These are phyloP conservation scores for Myxozyma nipponensis DNA, from an alignment of 805 yeast genomes.

Conservation along the genomic window DNA sequence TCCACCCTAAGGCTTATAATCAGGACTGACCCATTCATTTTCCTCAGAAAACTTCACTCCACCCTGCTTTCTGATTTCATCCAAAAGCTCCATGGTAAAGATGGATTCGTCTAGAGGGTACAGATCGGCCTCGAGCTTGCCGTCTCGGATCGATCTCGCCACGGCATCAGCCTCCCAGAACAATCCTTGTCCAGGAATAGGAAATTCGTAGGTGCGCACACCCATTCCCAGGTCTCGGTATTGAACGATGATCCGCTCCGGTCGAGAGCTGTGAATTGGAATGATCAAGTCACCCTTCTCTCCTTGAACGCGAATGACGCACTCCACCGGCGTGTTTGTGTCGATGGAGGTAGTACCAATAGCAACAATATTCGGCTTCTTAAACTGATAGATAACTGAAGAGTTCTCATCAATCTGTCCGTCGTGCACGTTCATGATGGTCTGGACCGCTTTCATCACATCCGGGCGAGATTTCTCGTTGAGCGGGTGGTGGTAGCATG, in stretches of 20 bases:
- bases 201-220: constrained; percentile 1
- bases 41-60: constrained; percentile 47
- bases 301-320: constrained; percentile 20
- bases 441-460: constrained; percentile 4
- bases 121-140: constrained; percentile 39
- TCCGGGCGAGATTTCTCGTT: constrained; percentile 7
- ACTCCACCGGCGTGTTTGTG: constrained; percentile 10
- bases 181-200: constrained; percentile 43
- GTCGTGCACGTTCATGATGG: background rate
- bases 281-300: constrained; percentile 14
- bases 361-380: constrained; percentile 6
- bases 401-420: constrained; percentile 14
- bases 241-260: constrained; percentile 9
- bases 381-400: constrained; percentile 12
- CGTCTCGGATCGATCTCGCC: constrained; percentile 45
- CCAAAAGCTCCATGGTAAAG: constrained; percentile 49
- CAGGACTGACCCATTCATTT: too few relatives aligned
- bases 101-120: constrained; percentile 48
- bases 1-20: too few relatives aligned
- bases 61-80: constrained; percentile 44
- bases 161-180: constrained; percentile 56
- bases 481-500: constrained; percentile 17
- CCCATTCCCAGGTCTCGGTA: constrained; percentile 4
- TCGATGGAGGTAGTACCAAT: constrained; percentile 13
- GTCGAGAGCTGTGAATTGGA: constrained; percentile 14